phyloP scores from a whole-genome alignment of 2,329 filamentous ascomycete genomes.

The Colletotrichum sp. region DNA sequence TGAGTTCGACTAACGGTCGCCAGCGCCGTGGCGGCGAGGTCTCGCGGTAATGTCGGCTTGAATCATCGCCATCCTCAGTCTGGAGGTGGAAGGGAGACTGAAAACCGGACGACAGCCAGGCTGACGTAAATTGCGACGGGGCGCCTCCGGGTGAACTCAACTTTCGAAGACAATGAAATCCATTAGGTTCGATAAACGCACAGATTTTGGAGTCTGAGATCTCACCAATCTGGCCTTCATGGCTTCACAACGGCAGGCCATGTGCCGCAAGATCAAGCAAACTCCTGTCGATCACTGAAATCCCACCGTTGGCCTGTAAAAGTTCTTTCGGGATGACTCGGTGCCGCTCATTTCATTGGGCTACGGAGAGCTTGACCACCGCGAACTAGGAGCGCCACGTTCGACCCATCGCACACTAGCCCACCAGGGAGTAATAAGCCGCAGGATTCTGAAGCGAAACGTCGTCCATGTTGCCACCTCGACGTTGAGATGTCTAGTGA shows the following conservation, averaged over 20 bases:
- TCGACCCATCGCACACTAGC: not conserved
- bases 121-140: not conserved
- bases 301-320: not conserved
- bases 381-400: not conserved
- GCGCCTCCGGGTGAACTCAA: not conserved
- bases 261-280: not conserved
- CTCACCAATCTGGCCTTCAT: not conserved
- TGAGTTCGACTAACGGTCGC: not conserved
- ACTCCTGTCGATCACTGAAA: not conserved
- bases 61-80: not conserved
- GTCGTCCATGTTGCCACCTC: not conserved
- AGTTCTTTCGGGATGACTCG: not conserved
- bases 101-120: not conserved
- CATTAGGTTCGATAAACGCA: not conserved
- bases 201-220: not conserved
- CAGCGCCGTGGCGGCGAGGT: not conserved
- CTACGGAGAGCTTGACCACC: not conserved
- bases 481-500: not conserved
- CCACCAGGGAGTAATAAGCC: not conserved
- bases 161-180: not conserved
- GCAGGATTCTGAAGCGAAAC: not conserved
- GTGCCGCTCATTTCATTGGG: not conserved
- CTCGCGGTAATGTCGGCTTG: not conserved
- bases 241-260: not conserved
- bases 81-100: not conserved